Evolutionary conservation across 1,284 basidiomycete species (phyloP).

Genomic region (Spongiforma sp.): DNA sequence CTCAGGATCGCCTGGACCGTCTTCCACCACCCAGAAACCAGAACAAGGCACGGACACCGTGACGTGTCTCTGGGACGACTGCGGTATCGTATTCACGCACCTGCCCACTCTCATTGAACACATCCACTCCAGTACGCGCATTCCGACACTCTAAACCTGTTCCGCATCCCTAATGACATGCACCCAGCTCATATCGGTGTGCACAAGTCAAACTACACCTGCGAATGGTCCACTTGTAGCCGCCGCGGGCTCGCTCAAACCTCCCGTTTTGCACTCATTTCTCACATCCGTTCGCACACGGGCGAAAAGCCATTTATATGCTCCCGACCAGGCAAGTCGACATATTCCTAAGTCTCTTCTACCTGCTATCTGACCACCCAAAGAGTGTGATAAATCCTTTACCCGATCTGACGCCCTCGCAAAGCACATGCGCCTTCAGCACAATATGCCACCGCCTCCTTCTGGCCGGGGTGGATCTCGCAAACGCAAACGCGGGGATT

Average conservation of each 20-base stretch:
- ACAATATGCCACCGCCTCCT: conserved; percentile 75
- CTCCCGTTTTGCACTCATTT: conserved; percentile 86
- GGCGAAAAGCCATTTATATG: conserved; percentile 94
- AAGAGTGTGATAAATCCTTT: conserved; percentile 93
- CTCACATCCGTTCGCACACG: conserved; percentile 89
- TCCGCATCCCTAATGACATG: not conserved
- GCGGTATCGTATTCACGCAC: conserved; percentile 71
- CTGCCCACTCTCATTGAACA: conserved; percentile 78
- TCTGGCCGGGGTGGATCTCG: conserved; percentile 72
- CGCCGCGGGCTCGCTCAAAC: conserved; percentile 84
- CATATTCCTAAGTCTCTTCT: not conserved
- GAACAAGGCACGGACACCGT: conserved; percentile 49
- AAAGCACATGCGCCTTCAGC: conserved; percentile 90
- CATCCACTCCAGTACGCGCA: conserved; percentile 70
- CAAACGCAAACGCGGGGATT: conserved; percentile 62
- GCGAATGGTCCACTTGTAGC: conserved; percentile 86
- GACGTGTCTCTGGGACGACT: conserved; percentile 81
- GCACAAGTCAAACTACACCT: conserved; percentile 87
- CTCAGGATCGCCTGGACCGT: conserved; percentile 34
- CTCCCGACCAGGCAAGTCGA: conserved; percentile 67
- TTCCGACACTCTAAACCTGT: not conserved
- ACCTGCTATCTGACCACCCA: not conserved
- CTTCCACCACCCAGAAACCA: conserved; percentile 14
- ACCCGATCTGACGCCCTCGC: conserved; percentile 91
- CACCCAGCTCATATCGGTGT: conserved; percentile 77